These are phyloP conservation scores for Cadophora malorum DNA, from an alignment of 2,329 filamentous ascomycete genomes.

Conservation along the genomic window DNA sequence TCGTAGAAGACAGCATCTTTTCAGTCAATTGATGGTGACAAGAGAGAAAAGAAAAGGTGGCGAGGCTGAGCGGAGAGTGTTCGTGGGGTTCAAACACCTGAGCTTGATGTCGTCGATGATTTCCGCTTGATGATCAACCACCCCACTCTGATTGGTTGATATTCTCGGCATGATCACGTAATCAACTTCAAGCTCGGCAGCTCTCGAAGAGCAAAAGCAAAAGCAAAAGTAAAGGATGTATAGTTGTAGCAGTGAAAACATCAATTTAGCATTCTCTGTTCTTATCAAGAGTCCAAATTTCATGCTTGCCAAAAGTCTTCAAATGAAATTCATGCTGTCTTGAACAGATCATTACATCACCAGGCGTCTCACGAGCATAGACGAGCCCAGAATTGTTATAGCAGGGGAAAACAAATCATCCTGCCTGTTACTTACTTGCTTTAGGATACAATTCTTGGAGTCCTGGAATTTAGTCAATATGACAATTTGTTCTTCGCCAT, in stretches of 20 bases:
- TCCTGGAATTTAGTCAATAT: not conserved
- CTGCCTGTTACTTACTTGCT: not conserved
- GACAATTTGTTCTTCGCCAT: not conserved
- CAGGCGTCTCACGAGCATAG: too few relatives aligned
- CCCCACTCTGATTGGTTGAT: constrained; percentile 26
- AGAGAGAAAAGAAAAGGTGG: constrained; percentile 36
- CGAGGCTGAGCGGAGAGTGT: constrained; percentile 17
- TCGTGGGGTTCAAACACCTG: constrained; percentile 20
- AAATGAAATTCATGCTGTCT: too few relatives aligned
- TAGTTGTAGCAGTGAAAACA: not conserved
- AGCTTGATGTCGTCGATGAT: constrained; percentile 24
- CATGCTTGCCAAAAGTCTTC: too few relatives aligned
- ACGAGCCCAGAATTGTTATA: too few relatives aligned
- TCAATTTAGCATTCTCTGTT: too few relatives aligned
- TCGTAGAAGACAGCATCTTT: constrained; percentile 51
- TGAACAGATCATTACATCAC: too few relatives aligned
- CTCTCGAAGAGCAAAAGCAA: too few relatives aligned
- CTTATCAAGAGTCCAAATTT: too few relatives aligned
- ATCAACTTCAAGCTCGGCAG: not conserved
- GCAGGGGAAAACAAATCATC: too few relatives aligned
- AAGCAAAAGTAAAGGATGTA: too few relatives aligned
- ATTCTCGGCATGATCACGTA: not conserved
- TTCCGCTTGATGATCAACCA: constrained; percentile 13
- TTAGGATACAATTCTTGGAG: not conserved
- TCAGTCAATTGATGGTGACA: constrained; percentile 31